Conservation (phyloP, 2,329 filamentous ascomycete species). For the Calonectria crousiana region DNA sequence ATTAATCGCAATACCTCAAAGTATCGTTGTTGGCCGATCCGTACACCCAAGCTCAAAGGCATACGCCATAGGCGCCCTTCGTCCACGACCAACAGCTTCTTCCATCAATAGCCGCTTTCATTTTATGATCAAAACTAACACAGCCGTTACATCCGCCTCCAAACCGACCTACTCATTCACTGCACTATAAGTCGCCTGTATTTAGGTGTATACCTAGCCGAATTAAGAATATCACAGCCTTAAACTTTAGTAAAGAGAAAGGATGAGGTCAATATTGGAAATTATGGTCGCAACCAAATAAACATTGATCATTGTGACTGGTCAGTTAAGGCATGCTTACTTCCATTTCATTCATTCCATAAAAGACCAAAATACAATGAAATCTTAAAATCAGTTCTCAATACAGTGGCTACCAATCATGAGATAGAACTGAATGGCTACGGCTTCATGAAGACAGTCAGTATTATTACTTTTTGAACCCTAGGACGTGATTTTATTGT, state of each 20-base stretch:
- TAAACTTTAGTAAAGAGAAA: not conserved
- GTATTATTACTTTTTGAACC: not conserved
- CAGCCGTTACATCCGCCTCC: no score
- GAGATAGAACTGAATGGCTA: not conserved
- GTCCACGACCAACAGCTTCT: no score
- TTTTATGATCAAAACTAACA: no score
- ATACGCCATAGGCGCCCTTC: no score
- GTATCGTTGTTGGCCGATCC: no score
- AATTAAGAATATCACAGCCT: not conserved
- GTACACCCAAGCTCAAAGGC: no score
- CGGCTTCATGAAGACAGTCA: not conserved
- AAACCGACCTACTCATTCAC: not conserved
- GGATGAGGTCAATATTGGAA: not conserved
- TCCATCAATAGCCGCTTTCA: no score
- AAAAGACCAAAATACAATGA: not conserved
- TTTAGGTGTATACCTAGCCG: not conserved
- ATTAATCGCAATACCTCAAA: no score
- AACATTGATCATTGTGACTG: not conserved
- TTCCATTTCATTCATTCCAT: not conserved
- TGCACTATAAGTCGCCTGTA: not conserved
- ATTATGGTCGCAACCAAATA: not conserved
- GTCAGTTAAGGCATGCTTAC: not conserved
- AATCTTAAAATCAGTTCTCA: not conserved
- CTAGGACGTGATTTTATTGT: not conserved
- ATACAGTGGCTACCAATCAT: not conserved